Conservation (phyloP, 225 moss, liverwort and hornwort species). For the Takakia lepidozioides region DNA sequence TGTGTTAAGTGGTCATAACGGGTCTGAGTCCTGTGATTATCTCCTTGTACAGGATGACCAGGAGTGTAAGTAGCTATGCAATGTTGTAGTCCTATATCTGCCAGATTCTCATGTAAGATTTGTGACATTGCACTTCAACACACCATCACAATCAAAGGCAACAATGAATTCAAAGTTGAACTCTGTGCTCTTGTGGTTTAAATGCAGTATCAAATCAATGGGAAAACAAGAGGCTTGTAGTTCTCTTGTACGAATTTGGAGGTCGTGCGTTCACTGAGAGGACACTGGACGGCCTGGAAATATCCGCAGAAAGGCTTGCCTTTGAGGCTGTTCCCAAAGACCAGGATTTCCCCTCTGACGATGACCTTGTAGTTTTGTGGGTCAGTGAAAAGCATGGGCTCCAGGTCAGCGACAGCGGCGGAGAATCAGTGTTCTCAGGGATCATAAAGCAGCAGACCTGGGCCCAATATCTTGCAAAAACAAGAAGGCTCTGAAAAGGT, state of each 20-base stretch:
- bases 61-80: no score
- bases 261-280: slow-evolving; percentile 30
- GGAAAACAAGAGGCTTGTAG: slow-evolving; percentile 28
- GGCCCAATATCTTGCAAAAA: slow-evolving; percentile 33
- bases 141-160: no score
- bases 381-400: slow-evolving; percentile 13
- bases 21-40: no score
- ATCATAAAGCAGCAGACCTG: slow-evolving; percentile 26
- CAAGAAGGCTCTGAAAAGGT: no score
- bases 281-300: slow-evolving; percentile 17
- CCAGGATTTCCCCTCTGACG: slow-evolving; percentile 33
- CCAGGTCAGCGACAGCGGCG: slow-evolving; percentile 40
- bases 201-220: slow-evolving; percentile 25
- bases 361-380: slow-evolving; percentile 49
- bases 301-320: slow-evolving; percentile 41
- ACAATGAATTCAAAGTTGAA: no score
- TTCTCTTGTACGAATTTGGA: slow-evolving; percentile 38
- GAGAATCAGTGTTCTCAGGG: slow-evolving; percentile 34
- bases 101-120: no score
- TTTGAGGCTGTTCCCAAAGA: slow-evolving; percentile 45
- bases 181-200: no score
- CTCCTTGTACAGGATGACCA: no score
- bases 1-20: no score
- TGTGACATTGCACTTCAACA: no score
- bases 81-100: no score